Base-by-base conservation (phyloP, 1,139 yeast species). In the Diutina sp. region DNA sequence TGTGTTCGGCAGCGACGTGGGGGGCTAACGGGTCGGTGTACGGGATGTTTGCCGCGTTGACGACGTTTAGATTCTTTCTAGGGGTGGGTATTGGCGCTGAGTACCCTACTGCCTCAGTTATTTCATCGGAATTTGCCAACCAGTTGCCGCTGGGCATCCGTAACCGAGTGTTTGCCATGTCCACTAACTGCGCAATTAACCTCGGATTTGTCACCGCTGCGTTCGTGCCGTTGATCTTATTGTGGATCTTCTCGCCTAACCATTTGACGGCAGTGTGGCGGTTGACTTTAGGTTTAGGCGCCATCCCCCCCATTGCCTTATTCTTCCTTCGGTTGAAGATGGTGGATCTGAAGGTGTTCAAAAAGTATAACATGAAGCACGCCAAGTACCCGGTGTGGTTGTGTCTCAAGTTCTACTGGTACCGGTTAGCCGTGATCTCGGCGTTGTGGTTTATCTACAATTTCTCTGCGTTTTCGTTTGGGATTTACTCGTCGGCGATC, bases 91-190 rank as follows among this genome's bases (percentile, higher is more conserved):
- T 83, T 64, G 93, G 93, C 62, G 91, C 95, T 56, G 98, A 91
- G 72, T 91, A 91, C 67, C 96, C 97, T 53, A 86, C 96, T 29
- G 90, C 96, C 46, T 87, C 96, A 1, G 95, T 91, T 32, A 95
- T 96, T 55, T 90, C 96, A 61, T 91, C 97, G 35, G 98, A 91
- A 71, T 95, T 95, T 55, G 85, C 95, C 50, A 84, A 87, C 58
- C 74, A 82, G 64, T 74, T 90, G 64, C 89, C 95, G 32, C 77
- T 84, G 14, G 96, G 96, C 59, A 77, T 79, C 59, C 85, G 98
- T 74, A 91, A 91, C 72, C 78, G 97, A 69, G 90, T 87, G 76
- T 90, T 90, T 66, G 80, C 84, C 58, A 84, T 93, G 87, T 90
- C 90, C 69, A 91, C 98, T 55, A 88, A 90, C 69, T 77, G 81